These are phyloP conservation scores for Penicillium malachiteum DNA, from an alignment of 495 filamentous ascomycete genomes.

Conservation along the genomic window DNA sequence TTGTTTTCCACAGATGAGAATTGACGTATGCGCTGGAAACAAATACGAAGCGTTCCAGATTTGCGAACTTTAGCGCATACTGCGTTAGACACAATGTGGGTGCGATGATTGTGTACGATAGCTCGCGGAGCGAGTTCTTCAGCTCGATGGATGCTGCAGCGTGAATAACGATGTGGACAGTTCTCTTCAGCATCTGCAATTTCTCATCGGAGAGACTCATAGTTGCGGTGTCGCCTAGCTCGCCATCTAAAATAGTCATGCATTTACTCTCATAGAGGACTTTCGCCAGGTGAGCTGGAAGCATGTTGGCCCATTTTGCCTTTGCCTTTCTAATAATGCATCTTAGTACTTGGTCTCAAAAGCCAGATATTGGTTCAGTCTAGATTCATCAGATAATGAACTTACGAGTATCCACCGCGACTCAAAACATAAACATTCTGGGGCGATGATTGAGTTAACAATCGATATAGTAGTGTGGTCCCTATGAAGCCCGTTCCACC, in stretches of 20 bases:
- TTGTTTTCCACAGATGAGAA: constrained; percentile 21
- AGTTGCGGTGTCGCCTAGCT: constrained; percentile 27
- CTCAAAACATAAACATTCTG: constrained; percentile 25
- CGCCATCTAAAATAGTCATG: constrained; percentile 26
- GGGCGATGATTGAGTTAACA: constrained; percentile 19
- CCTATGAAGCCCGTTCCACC: constrained; percentile 27
- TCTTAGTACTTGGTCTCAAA: constrained; percentile 1
- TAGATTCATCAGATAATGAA: neutral
- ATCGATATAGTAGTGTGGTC: constrained; percentile 23
- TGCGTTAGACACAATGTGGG: constrained; percentile 22
- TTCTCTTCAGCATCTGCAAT: constrained; percentile 25
- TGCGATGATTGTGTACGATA: constrained; percentile 23
- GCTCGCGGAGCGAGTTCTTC: constrained; percentile 23
- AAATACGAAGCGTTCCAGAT: constrained; percentile 25
- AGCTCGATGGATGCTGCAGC: constrained; percentile 18
- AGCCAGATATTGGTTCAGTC: neutral
- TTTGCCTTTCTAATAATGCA: constrained; percentile 16
- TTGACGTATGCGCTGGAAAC: constrained; percentile 26
- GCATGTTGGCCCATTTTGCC: constrained; percentile 24
- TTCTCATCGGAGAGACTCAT: constrained; percentile 23
- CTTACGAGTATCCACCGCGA: constrained; percentile 24
- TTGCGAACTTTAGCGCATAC: constrained; percentile 26
- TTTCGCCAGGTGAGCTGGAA: constrained; percentile 11
- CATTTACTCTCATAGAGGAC: constrained; percentile 11
- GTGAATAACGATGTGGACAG: constrained; percentile 26